A percentile compares a stretch with the other conserved stretches of the same genome.
Evolutionary conservation across 805 yeast species (phyloP).

Genomic region (Ogataea trehalophila): DNA sequence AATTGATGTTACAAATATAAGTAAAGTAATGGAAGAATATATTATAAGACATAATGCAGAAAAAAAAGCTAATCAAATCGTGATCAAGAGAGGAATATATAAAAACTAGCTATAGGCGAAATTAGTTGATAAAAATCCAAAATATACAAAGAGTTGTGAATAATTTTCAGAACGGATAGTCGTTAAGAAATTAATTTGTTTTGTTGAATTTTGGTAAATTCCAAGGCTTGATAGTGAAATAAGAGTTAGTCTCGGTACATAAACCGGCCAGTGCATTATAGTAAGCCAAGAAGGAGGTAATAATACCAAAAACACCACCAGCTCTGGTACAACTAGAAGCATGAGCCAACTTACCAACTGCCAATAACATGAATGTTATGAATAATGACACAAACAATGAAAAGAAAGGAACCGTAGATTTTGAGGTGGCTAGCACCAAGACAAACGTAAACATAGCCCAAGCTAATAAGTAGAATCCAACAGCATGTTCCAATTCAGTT

Average conservation of each 20-base stretch:
- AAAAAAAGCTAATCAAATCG: no score
- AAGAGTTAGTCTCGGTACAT: constrained; percentile 60
- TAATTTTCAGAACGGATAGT: not conserved
- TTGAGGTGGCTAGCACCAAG: constrained; percentile 52
- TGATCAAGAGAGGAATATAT: no score
- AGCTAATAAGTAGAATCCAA: constrained; percentile 55
- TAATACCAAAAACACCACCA: constrained; percentile 61
- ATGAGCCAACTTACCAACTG: constrained; percentile 47
- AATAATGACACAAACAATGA: constrained; percentile 49
- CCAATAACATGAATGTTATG: constrained; percentile 46
- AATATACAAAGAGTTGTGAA: not conserved
- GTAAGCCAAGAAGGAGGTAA: constrained; percentile 60
- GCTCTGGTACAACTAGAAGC: constrained; percentile 38
- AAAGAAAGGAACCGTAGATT: constrained; percentile 50
- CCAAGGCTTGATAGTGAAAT: constrained; percentile 35
- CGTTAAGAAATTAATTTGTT: not conserved
- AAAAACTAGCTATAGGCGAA: no score
- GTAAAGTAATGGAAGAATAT: no score
- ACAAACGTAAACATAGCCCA: constrained; percentile 63
- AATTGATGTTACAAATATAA: no score
- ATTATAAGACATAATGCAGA: no score
- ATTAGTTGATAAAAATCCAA: no score
- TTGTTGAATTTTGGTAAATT: constrained; percentile 27
- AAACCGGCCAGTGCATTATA: constrained; percentile 69
- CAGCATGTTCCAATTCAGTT: constrained; percentile 42